Evolutionary conservation across 148 eudicot genomes (phyloP), one percentile per base, ranked within the genome.

Genomic region (Chenopodium suecicum): DNA sequence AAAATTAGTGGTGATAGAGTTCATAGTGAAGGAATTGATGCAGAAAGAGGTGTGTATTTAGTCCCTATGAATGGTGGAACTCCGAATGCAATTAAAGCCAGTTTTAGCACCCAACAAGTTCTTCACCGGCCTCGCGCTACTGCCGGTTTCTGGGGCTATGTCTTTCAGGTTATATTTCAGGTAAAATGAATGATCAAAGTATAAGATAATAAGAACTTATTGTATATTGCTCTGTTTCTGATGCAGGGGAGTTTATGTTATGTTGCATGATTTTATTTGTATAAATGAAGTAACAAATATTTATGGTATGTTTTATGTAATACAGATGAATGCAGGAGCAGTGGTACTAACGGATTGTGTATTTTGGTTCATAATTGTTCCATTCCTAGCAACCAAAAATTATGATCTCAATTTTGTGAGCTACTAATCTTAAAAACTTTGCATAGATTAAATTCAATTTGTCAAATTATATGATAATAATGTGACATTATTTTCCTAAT

Each of bases 271-370:
- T 31, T 63, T 20, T 46, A 25, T 66, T 74, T 66, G n/a, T 16
- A 74, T 74, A 63, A 74, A 23, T 64, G n/a, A 69, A 54, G 62
- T 48, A 7, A 71, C 31, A 4, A 25, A 11, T 25, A 12, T 65
- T 22, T 62, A 4, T 16, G 16, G 16, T n/a, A 0, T 50, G 27
- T 2, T 29, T 47, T 50, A 31, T 44, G 9, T 50, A 2, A 31
- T 63, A 62, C 84, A 92, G 98, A 92, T 92, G 92, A 91, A 91
- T 88, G 98, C 98, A 84, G 98, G 98, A 60, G 98, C 98, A 6
- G 98, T 94, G 84, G 79, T 92, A 84, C 93, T 94, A 56, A 92
- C 98, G 20, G 98, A 92, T 81, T 88, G 89, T 62, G 94, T 92
- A 4, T 94, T 92, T 50, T 94, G 98, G 98, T 91, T 91, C 86